phyloP scores from a whole-genome alignment of 805 yeast species.

The Saturnispora gosingensis region DNA sequence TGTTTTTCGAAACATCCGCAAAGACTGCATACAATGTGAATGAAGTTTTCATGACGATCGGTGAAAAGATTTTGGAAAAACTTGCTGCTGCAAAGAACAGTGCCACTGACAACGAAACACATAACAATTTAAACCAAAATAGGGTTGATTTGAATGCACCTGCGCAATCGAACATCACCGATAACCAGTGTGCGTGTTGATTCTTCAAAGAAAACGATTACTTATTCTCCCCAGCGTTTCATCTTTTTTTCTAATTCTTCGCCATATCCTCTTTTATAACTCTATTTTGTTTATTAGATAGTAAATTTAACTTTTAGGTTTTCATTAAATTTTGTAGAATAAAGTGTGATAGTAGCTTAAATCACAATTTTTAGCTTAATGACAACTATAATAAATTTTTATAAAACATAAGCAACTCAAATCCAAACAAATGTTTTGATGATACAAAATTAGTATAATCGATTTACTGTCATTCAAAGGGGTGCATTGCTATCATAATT shows the following conservation, averaged over 20 bases:
- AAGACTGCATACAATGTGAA: constrained; percentile 83
- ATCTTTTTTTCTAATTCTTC: background rate
- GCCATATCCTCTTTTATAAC: background rate
- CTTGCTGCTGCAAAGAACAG: constrained; percentile 10
- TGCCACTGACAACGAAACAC: background rate
- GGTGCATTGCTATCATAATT: constrained; percentile 25
- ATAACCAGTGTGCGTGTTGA: constrained; percentile 29
- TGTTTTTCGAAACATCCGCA: constrained; percentile 93
- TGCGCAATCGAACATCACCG: constrained; percentile 11
- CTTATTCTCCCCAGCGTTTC: background rate
- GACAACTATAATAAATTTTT: background rate
- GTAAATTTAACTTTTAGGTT: background rate
- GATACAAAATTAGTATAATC: background rate
- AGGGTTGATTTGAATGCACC: constrained; percentile 33
- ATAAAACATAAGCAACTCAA: background rate
- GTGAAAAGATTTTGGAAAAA: constrained; percentile 64
- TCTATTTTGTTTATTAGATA: background rate
- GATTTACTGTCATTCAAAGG: too few species aligned
- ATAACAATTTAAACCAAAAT: constrained; percentile 6
- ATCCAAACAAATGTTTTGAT: background rate
- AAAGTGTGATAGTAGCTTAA: background rate
- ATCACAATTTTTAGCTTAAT: background rate
- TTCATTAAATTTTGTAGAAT: background rate
- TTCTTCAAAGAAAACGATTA: background rate
- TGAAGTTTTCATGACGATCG: constrained; percentile 85